Conservation (phyloP, 2,329 filamentous ascomycete species). For the Cytospora paraplurivora region DNA sequence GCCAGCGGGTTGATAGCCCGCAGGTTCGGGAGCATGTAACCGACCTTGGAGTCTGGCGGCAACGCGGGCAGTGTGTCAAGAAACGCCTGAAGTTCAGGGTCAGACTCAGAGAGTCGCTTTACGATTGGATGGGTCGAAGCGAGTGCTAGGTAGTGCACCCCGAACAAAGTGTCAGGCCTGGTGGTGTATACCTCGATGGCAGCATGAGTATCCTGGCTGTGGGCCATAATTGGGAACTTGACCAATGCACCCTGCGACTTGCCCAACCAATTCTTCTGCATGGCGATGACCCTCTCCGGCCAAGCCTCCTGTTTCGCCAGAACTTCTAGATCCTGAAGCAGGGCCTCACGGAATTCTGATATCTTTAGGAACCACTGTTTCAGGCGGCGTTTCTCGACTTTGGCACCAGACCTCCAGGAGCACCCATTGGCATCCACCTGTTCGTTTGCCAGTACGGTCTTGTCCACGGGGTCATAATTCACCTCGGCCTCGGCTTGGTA, state of each 20-base stretch:
- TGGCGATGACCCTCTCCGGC: slow-evolving; percentile 80
- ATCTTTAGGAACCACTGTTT: slow-evolving; percentile 93
- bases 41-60: slow-evolving; percentile 61
- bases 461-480: slow-evolving; percentile 88
- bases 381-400: slow-evolving; percentile 75
- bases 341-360: slow-evolving; percentile 72
- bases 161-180: slow-evolving; percentile 82
- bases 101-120: slow-evolving; percentile 56
- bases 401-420: slow-evolving; percentile 86
- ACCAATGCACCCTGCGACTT: slow-evolving; percentile 73
- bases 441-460: slow-evolving; percentile 88
- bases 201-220: slow-evolving; percentile 44
- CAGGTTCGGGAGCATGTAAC: slow-evolving; percentile 66
- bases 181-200: slow-evolving; percentile 79
- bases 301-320: slow-evolving; percentile 67
- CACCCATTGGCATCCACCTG: slow-evolving; percentile 85
- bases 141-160: slow-evolving; percentile 81
- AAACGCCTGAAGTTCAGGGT: slow-evolving; percentile 67
- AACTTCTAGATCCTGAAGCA: slow-evolving; percentile 70
- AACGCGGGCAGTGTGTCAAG: slow-evolving; percentile 62
- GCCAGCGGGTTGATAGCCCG: slow-evolving; percentile 68
- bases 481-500: slow-evolving; percentile 83
- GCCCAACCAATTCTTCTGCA: slow-evolving; percentile 89
- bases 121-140: slow-evolving; percentile 74
- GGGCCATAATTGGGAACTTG: slow-evolving; percentile 64